These are phyloP conservation scores for carrot (Daucus carota) DNA, from an alignment of 129 eudicot species.

Conservation along the genomic window DNA sequence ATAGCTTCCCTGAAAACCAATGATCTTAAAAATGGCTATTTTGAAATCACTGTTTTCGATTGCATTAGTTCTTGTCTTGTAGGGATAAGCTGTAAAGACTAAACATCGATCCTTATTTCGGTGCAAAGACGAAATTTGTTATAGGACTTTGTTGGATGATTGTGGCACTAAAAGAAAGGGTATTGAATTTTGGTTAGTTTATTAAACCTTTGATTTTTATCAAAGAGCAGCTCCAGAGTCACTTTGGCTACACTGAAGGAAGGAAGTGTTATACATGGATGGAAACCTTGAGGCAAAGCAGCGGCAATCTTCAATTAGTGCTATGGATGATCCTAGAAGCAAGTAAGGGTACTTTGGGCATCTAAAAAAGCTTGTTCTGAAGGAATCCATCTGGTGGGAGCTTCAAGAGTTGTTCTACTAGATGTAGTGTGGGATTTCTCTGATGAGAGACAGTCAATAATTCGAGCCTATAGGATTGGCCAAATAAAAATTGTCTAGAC, in stretches of 20 bases:
- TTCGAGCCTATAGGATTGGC: constrained; percentile 73
- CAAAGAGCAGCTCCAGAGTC: constrained; percentile 20
- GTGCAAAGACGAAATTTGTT: constrained; percentile 54
- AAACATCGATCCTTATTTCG: constrained; percentile 26
- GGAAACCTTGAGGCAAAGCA: constrained; percentile 43
- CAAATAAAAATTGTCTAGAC: constrained; percentile 50
- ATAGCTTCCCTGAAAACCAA: constrained; percentile 15
- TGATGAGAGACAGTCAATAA: constrained; percentile 65
- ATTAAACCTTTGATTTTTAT: constrained; percentile 35
- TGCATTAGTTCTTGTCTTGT: neutral
- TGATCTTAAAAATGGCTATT: neutral
- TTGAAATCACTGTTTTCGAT: neutral
- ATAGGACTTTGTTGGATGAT: constrained; percentile 44
- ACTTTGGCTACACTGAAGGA: constrained; percentile 32
- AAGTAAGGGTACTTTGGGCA: constrained; percentile 50
- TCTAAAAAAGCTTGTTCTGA: constrained; percentile 63
- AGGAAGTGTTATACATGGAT: constrained; percentile 41
- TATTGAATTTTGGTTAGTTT: constrained; percentile 52
- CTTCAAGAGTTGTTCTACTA: constrained; percentile 69
- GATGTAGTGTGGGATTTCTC: constrained; percentile 91
- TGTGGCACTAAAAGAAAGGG: constrained; percentile 33
- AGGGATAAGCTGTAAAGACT: constrained; percentile 15
- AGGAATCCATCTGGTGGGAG: constrained; percentile 71
- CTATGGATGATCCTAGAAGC: constrained; percentile 43
- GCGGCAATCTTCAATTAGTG: constrained; percentile 35